Evolutionary conservation across 805 yeast genomes (phyloP).

Genomic region (Schwanniomyces pseudopolymorphus): DNA sequence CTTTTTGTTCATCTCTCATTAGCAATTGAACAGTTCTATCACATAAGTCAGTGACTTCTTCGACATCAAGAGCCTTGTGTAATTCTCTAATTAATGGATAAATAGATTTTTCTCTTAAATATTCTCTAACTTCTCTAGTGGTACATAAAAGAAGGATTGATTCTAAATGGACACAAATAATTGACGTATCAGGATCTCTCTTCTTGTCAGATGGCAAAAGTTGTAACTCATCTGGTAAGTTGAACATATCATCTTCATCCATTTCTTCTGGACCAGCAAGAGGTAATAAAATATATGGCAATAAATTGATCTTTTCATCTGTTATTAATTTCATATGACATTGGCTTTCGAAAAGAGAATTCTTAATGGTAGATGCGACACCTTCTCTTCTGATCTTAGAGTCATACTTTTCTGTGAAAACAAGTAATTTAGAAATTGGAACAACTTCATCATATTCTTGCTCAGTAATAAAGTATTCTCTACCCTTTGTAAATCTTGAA

Average conservation of each 20-base stretch:
- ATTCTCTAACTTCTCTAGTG: slow-evolving; percentile 69
- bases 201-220: slow-evolving; percentile 70
- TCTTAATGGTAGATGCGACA: slow-evolving; percentile 89
- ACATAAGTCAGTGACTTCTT: slow-evolving; percentile 61
- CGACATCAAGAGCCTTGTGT: slow-evolving; percentile 55
- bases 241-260: slow-evolving; percentile 80
- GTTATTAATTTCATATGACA: slow-evolving; percentile 59
- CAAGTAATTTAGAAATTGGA: slow-evolving; percentile 78
- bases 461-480: slow-evolving; percentile 70
- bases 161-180: slow-evolving; percentile 74
- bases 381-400: slow-evolving; percentile 84
- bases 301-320: slow-evolving; percentile 64
- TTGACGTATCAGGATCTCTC: slow-evolving; percentile 69
- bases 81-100: slow-evolving; percentile 86
- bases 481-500: slow-evolving; percentile 72
- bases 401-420: slow-evolving; percentile 79
- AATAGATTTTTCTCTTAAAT: slow-evolving; percentile 75
- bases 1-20: slow-evolving; percentile 82
- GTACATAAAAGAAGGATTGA: slow-evolving; percentile 77
- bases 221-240: slow-evolving; percentile 86
- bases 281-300: slow-evolving; percentile 82
- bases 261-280: slow-evolving; percentile 75
- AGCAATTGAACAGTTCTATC: slow-evolving; percentile 86
- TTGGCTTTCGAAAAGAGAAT: slow-evolving; percentile 77
- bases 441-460: slow-evolving; percentile 75